These are phyloP conservation scores for Baorangia bicolor DNA, from an alignment of 768 basidiomycete genomes.

Conservation along the genomic window DNA sequence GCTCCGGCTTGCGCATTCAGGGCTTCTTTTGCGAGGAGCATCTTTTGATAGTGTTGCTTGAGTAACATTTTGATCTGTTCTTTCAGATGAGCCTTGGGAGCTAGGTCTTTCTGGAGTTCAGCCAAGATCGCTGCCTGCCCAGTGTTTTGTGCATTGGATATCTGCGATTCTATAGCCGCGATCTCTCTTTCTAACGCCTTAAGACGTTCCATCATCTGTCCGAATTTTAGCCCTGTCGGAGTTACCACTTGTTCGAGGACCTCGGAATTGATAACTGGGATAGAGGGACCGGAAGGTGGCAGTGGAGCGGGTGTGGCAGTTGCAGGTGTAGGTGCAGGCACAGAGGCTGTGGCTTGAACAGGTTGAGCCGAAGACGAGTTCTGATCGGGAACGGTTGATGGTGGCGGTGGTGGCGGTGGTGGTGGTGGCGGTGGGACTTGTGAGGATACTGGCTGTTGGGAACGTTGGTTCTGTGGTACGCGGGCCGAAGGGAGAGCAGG, in stretches of 20 bases:
- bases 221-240: slow-evolving; percentile 12
- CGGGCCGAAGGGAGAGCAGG: slow-evolving; percentile 24
- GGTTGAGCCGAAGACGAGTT: slow-evolving; percentile 9
- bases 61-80: slow-evolving; percentile 17
- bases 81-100: not conserved
- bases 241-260: slow-evolving; percentile 17
- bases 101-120: slow-evolving; percentile 12
- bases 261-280: not conserved
- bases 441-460: slow-evolving; percentile 17
- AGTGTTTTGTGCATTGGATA: slow-evolving; percentile 12
- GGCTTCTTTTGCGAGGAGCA: slow-evolving; percentile 7
- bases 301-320: slow-evolving; percentile 6
- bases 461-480: slow-evolving; percentile 20
- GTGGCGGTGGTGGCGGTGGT: too few relatives aligned
- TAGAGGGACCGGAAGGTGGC: slow-evolving; percentile 9
- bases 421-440: slow-evolving; percentile 23
- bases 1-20: slow-evolving; percentile 6
- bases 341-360: slow-evolving; percentile 3
- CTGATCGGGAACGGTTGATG: not conserved
- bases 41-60: slow-evolving; percentile 16
- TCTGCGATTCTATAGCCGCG: slow-evolving; percentile 9
- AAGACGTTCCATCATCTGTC: slow-evolving; percentile 26
- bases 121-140: slow-evolving; percentile 19
- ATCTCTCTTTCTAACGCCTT: slow-evolving; percentile 18
- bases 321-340: slow-evolving; percentile 5